phyloP scores from a whole-genome alignment of 2,329 filamentous ascomycete genomes.

The Dothideomycetes sp. region DNA sequence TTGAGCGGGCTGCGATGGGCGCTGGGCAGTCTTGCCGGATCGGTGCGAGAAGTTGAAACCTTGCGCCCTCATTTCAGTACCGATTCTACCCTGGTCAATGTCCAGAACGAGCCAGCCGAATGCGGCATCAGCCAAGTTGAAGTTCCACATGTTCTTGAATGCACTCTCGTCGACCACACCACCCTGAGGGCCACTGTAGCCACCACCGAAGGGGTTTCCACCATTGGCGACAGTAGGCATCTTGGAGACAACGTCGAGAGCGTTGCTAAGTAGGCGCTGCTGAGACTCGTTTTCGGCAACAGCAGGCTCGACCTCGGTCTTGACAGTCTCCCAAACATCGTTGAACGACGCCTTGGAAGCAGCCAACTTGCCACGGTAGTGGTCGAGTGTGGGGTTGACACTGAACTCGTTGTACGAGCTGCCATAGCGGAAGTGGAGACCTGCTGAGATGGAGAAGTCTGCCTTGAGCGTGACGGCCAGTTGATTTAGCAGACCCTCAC shows the following conservation, averaged over 20 bases:
- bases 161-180: constrained; percentile 96
- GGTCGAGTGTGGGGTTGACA: constrained; percentile 93
- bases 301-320: constrained; percentile 87
- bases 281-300: constrained; percentile 91
- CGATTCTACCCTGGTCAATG: constrained; percentile 89
- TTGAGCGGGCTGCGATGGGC: constrained; percentile 28
- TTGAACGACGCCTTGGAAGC: constrained; percentile 98
- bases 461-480: constrained; percentile 95
- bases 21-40: constrained; percentile 57
- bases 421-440: constrained; percentile 95
- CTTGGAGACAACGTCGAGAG: constrained; percentile 88
- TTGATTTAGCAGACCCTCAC: constrained; percentile 94
- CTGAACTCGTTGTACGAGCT: constrained; percentile 99
- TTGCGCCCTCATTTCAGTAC: constrained; percentile 96
- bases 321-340: constrained; percentile 98
- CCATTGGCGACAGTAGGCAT: constrained; percentile 94
- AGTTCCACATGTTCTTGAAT: constrained; percentile 99
- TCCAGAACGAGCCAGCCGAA: constrained; percentile 95
- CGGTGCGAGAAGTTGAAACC: constrained; percentile 99
- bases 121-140: constrained; percentile 93
- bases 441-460: constrained; percentile 95
- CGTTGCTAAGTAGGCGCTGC: constrained; percentile 83
- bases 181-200: constrained; percentile 61
- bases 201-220: constrained; percentile 92
- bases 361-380: constrained; percentile 96